Base-by-base conservation (phyloP, 2,329 filamentous ascomycete species). In the Trichoderma gracile region DNA sequence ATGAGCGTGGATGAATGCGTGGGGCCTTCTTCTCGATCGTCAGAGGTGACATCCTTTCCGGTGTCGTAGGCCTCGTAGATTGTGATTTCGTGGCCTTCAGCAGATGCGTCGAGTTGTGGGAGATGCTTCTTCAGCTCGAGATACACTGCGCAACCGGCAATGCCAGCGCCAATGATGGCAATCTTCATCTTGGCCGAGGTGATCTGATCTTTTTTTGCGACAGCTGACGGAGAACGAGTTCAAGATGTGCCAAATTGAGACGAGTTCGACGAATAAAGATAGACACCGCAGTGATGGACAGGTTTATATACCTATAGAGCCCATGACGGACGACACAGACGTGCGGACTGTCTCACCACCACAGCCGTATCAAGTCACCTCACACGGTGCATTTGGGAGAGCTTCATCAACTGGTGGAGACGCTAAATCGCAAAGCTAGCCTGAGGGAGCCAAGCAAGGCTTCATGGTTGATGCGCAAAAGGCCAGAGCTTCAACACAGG, bases 41-140 rank as follows among this genome's bases (percentile, higher is more conserved):
- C 66, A 6, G 23, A 40, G 15, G 64, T 67, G 14, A 67, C 69
- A 5, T 70, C 66, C 50, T 65, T 54, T 7, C 56, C 58, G 17
- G 69, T 70, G 23, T 68, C 57, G 57, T 73, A 67, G 7, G 71
- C 69, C 25, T 73, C 71, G 23, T 71, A 72, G 23, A 73, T 71
- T 10, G 66, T 71, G 52, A 73, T 69, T 42, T 63, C 61, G 46
- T 67, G 67, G 12, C 54, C 56, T 12, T 47, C 14, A 23, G 65
- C 25, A 8, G n/a, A 57, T 3, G 57, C 27, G 1, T 33, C 21
- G 23, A 19, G 38, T 21, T 54, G 55, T 15, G 68, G 66, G 5
- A 72, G 62, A 52, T 70, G 69, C 25, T 71, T 72, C 33, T 59
- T 65, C 3, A 73, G 62, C 17, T 71, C 42, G 3, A 73, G 67